phyloP scores from a whole-genome alignment of 2,329 filamentous ascomycete genomes.

The Microcyclospora tardicrescens region DNA sequence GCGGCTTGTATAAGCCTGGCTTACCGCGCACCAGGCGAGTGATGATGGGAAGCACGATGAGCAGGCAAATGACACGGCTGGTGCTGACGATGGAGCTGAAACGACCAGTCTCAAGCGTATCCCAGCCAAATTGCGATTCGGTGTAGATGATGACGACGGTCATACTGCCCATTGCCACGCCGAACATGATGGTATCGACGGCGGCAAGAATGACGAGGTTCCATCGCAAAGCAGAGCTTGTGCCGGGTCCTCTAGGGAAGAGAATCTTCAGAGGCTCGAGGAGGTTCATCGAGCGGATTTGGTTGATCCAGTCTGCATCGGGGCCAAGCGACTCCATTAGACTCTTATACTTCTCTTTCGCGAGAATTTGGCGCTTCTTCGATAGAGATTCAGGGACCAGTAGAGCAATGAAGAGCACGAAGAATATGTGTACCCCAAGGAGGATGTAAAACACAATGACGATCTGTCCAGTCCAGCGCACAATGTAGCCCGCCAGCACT shows the following conservation, averaged over 20 bases:
- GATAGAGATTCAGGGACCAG: slow-evolving; percentile 76
- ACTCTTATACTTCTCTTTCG: slow-evolving; percentile 53
- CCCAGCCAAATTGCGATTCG: slow-evolving; percentile 70
- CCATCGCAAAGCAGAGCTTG: slow-evolving; percentile 48
- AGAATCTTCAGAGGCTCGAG: slow-evolving; percentile 67
- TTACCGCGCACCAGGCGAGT: slow-evolving; percentile 61
- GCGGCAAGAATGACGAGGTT: slow-evolving; percentile 74
- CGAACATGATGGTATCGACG: slow-evolving; percentile 71
- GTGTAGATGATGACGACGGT: slow-evolving; percentile 77
- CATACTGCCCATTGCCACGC: slow-evolving; percentile 66
- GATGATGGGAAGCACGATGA: slow-evolving; percentile 61
- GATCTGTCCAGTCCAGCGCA: slow-evolving; percentile 61
- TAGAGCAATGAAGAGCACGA: slow-evolving; percentile 58
- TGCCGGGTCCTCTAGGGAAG: slow-evolving; percentile 55
- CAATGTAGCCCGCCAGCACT: slow-evolving; percentile 64
- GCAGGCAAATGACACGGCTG: slow-evolving; percentile 60
- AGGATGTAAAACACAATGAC: slow-evolving; percentile 77
- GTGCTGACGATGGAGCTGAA: slow-evolving; percentile 73
- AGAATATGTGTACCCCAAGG: slow-evolving; percentile 57
- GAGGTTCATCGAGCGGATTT: slow-evolving; percentile 45
- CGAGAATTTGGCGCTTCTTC: slow-evolving; percentile 53
- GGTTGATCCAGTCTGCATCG: slow-evolving; percentile 32
- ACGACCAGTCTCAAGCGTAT: slow-evolving; percentile 62
- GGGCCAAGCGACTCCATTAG: slow-evolving; percentile 23
- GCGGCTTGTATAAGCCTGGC: slow-evolving; percentile 25